Base-by-base conservation (phyloP, 495 filamentous ascomycete species). In the Bacidia rubella region DNA sequence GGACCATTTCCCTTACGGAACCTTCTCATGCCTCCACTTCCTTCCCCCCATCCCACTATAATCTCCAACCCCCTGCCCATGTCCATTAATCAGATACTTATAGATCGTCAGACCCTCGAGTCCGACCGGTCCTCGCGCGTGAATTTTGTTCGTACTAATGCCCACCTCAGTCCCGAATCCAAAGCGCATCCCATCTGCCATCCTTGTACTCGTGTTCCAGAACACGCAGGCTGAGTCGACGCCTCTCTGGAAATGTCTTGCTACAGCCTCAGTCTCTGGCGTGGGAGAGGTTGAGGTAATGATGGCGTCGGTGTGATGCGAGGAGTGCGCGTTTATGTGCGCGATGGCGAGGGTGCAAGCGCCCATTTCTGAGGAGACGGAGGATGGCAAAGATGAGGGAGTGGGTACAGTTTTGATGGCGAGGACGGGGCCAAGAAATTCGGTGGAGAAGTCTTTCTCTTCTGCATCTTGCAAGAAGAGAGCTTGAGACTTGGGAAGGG, bases 91-190 rank as follows among this genome's bases (percentile, higher is more conserved):
- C 64, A 87, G 73, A 73, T 96, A 98, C 72, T 95, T 94, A 62
- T 98, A 95, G 53, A 97, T 95, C 69, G 87, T 94, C 66, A 98
- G 67, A 0, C 92, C 92, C 63, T 97, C 90, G 42, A 98, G 68
- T 15, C 92, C 92, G 11, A 98, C 92, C 0, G 92, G 92, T 1
- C 92, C 92, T 35, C 92, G 74, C 7, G 87, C 84, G 62, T 98
- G 92, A 49, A 98, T 95, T 69, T 97, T 98, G 68, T 97, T 98
- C 42, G 92, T 98, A 67, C 86, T 93, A 64, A 98, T 95, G 38
- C 92, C 92, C 1, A 98, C 92, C 66, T 99, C 92, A 0, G 92
- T 96, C 27, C 92, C 92, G 69, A 99, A 97, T 2, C 92, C 92
- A 66, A 87, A 99, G 25, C 92, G 76, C 82, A 93, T 95, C 2